Evolutionary conservation across 352 stramenopile species (phyloP).

Genomic region (Globisporangium mamillatum): DNA sequence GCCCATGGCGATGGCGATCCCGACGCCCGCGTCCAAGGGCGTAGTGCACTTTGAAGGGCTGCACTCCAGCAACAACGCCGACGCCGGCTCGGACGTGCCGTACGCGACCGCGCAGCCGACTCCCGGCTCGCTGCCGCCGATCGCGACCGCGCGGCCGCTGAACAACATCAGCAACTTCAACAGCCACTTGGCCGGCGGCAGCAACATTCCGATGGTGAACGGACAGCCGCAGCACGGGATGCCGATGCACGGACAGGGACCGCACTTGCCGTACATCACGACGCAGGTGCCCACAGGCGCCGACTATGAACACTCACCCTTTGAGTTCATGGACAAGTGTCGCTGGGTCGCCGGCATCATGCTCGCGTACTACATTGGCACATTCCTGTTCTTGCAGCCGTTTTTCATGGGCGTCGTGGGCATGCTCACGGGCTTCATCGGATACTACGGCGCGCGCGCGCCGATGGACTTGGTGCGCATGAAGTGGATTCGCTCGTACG

Average conservation of each 20-base stretch:
- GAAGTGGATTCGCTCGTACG: slow-evolving; percentile 69
- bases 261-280: slow-evolving; percentile 28
- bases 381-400: slow-evolving; percentile 73
- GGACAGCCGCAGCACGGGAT: slow-evolving; percentile 7
- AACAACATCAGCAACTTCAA: slow-evolving; percentile 32
- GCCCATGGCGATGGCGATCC: slow-evolving; percentile 1
- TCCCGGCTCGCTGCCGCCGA: slow-evolving; percentile 36
- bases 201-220: slow-evolving; percentile 36
- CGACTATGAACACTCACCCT: slow-evolving; percentile 38
- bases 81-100: slow-evolving; percentile 19
- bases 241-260: not conserved
- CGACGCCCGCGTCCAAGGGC: slow-evolving; percentile 9
- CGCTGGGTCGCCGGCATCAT: slow-evolving; percentile 59
- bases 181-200: slow-evolving; percentile 31
- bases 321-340: slow-evolving; percentile 60
- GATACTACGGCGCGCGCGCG: slow-evolving; percentile 52
- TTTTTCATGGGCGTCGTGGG: slow-evolving; percentile 60
- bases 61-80: not conserved
- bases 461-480: slow-evolving; percentile 57
- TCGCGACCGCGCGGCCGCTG: slow-evolving; percentile 40
- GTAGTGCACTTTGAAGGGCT: slow-evolving; percentile 12
- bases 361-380: slow-evolving; percentile 64
- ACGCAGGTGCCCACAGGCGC: slow-evolving; percentile 28
- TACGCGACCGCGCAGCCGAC: slow-evolving; percentile 37
- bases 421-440: slow-evolving; percentile 60